phyloP scores from a whole-genome alignment of 139 green algal genomes.

The Chlamydomonas schloesseri region DNA sequence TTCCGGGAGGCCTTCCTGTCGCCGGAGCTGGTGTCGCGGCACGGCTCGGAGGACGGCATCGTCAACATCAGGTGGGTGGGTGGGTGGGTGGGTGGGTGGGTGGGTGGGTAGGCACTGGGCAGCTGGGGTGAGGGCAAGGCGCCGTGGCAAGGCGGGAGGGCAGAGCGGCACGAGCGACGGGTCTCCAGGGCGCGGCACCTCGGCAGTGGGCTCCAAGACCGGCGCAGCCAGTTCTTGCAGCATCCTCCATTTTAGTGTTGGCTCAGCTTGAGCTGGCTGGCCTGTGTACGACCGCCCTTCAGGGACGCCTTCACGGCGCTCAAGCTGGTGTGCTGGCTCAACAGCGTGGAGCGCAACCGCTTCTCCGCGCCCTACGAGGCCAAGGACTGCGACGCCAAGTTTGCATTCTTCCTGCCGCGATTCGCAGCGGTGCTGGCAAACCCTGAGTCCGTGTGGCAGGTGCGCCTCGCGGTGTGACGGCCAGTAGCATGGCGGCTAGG shows the following conservation, averaged over 20 bases:
- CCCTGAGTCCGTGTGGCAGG: conserved; percentile 54
- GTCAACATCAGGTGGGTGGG: conserved; percentile 55
- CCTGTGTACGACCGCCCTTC: too few species aligned
- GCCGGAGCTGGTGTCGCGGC: conserved; percentile 58
- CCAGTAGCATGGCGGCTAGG: too few species aligned
- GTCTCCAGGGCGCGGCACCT: too few species aligned
- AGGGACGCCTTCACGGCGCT: conserved; percentile 73
- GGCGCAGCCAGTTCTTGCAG: too few species aligned
- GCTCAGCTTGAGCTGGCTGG: too few species aligned
- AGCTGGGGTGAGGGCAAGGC: too few species aligned
- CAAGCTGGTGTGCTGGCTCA: conserved; percentile 81
- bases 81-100: not conserved
- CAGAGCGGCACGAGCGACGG: too few species aligned
- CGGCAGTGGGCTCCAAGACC: too few species aligned
- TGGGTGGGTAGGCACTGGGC: too few species aligned
- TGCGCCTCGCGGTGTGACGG: too few species aligned
- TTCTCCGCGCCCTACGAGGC: conserved; percentile 74
- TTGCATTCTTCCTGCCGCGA: conserved; percentile 61
- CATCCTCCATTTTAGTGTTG: too few species aligned
- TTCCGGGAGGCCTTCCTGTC: conserved; percentile 73
- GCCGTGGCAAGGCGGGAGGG: too few species aligned
- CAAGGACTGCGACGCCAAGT: conserved; percentile 56
- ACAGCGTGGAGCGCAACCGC: conserved; percentile 67
- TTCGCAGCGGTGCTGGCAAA: conserved; percentile 64
- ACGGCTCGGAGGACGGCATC: conserved; percentile 56